Evolutionary conservation across 345 rosid species (phyloP), one percentile per base, ranked within the genome.

Genomic region (Lepidium sativum): DNA sequence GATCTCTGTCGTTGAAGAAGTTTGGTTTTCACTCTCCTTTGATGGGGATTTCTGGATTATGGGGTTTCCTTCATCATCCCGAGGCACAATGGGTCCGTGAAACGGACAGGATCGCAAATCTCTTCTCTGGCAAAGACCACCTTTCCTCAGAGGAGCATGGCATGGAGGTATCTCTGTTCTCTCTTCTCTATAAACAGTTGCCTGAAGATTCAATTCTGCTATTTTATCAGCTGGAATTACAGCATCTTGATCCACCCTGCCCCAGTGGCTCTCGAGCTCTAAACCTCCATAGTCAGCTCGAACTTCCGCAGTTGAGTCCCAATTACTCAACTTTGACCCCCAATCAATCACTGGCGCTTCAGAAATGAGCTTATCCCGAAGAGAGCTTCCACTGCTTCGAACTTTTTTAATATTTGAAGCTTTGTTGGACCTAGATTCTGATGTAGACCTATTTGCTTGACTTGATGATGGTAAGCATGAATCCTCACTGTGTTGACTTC

Each of bases 201-300:
- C 87, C 57, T 66, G 87, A 41, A 92, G 79, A 67, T 78, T 87
- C 61, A 92, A 42, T 68, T 86, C 97, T n/a, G 96, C 91, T 67
- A 89, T 82, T 79, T 84, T 92, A 40, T 82, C 83, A 6, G 97
- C 94, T n/a, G 97, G 96, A 71, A 92, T 92, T 27, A 92, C 85
- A 54, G 97, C 98, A 74, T 87, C 91, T 42, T 75, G 58, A 63
- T 92, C 98, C 58, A 89, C 96, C 74, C 91, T 82, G 54, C 94
- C 98, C 97, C 97, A 89, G 69, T 92, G 94, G 70, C 67, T 86
- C 57, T 89, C 96, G 38, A 92, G 52, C 74, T 92, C 98, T 82
- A 92, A 73, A 8, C 98, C 97, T 67, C 96, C 75, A 60, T 92
- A 86, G 51, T 89, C 89, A 45, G 84, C 86, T 76, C 84, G 72